Evolutionary conservation across 768 basidiomycete genomes (phyloP).

Genomic region (Lactarius deliciosus): DNA sequence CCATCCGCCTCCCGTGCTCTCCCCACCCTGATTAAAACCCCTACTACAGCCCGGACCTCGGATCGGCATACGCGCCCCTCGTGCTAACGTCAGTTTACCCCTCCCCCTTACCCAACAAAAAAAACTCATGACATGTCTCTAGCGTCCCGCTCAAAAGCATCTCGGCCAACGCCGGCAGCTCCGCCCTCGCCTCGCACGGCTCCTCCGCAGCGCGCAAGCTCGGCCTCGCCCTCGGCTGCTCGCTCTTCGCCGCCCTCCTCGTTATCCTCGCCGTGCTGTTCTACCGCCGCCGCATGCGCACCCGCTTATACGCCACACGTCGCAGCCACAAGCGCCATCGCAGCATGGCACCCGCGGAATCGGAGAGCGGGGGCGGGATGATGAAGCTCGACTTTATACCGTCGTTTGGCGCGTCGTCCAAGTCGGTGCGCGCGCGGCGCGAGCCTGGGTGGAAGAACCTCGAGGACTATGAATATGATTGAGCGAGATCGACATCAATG

Average conservation of each 20-base stretch:
- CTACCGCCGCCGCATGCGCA: neutral
- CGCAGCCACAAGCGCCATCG: neutral
- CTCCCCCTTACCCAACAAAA: neutral
- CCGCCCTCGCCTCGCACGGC: neutral
- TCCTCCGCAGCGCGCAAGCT: neutral
- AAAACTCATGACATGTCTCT: neutral
- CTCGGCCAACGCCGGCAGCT: neutral
- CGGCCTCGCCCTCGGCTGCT: conserved; percentile 18
- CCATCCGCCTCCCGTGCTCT: too few relatives aligned
- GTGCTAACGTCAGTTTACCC: conserved; percentile 12
- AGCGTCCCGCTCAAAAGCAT: neutral
- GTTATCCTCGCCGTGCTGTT: neutral
- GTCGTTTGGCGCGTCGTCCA: neutral
- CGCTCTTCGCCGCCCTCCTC: conserved; percentile 3
- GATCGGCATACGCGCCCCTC: conserved; percentile 22
- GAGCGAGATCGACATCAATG: neutral
- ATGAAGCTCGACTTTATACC: conserved; percentile 6
- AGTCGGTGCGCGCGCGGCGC: neutral
- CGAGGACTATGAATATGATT: conserved; percentile 11
- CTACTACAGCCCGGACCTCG: conserved; percentile 21
- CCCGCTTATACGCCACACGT: too few relatives aligned
- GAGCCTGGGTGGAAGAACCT: conserved; percentile 18
- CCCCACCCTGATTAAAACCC: too few relatives aligned
- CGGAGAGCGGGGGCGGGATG: neutral
- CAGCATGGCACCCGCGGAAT: neutral